phyloP scores from a whole-genome alignment of 352 stramenopile species.

The Globisporangium yorkense region DNA sequence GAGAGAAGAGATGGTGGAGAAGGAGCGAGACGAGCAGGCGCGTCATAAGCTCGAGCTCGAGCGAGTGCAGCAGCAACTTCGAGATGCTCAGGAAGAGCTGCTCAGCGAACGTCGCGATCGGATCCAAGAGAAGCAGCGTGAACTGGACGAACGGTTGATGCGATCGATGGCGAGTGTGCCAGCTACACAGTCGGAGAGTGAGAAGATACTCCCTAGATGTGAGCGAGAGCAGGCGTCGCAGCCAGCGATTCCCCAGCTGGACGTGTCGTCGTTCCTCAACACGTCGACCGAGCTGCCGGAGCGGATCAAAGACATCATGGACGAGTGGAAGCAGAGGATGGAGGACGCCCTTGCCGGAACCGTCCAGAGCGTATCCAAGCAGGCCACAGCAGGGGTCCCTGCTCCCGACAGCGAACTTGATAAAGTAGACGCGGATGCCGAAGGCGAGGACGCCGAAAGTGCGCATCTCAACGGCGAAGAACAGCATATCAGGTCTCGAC shows the following conservation, averaged over 20 bases:
- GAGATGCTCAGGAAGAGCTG: slow-evolving; percentile 45
- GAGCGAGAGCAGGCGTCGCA: background rate
- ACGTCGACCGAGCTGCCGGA: slow-evolving; percentile 49
- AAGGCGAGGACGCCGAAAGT: background rate
- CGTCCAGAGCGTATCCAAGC: slow-evolving; percentile 12
- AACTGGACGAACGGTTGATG: slow-evolving; percentile 39
- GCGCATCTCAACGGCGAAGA: background rate
- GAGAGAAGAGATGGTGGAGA: slow-evolving; percentile 34
- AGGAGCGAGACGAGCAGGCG: slow-evolving; percentile 22
- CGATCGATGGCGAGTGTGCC: slow-evolving; percentile 5
- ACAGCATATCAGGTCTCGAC: too few relatives aligned
- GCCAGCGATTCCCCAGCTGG: slow-evolving; percentile 7
- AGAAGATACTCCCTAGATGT: background rate
- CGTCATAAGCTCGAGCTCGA: slow-evolving; percentile 31
- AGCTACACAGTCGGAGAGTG: background rate
- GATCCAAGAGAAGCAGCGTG: slow-evolving; percentile 53
- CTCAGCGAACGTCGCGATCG: slow-evolving; percentile 47
- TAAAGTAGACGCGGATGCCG: background rate
- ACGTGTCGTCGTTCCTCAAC: slow-evolving; percentile 50
- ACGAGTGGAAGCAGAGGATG: slow-evolving; percentile 59
- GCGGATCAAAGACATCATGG: slow-evolving; percentile 50
- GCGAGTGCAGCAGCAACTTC: slow-evolving; percentile 30
- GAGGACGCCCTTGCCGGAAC: slow-evolving; percentile 29
- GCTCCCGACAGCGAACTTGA: background rate
- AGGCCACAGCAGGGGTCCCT: background rate